Evolutionary conservation across 345 rosid genomes (phyloP).

Genomic region (Citrus inodora): DNA sequence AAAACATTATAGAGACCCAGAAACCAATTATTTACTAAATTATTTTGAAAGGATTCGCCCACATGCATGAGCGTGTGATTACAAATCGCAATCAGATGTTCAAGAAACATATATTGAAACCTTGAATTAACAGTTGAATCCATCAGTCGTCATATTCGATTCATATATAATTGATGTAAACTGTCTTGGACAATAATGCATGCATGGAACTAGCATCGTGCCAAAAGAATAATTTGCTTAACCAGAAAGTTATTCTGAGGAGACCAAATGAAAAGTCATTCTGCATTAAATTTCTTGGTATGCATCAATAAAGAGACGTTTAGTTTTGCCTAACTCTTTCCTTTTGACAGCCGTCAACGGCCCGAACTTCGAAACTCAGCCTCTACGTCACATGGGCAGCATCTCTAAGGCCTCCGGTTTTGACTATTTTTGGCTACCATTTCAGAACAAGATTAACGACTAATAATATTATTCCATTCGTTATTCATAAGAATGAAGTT

Average conservation of each 20-base stretch:
- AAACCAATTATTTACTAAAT: neutral
- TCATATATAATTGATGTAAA: neutral
- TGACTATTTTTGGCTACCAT: slow-evolving; percentile 4
- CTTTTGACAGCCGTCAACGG: slow-evolving; percentile 15
- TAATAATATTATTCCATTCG: neutral
- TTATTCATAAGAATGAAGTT: neutral
- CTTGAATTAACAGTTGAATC: neutral
- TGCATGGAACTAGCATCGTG: neutral
- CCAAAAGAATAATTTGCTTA: neutral
- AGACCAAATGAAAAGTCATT: no score
- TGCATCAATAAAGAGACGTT: neutral
- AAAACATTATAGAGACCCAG: neutral
- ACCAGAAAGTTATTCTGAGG: neutral
- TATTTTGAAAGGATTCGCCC: neutral
- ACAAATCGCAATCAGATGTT: neutral
- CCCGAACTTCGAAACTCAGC: slow-evolving; percentile 6
- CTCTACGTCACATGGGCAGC: slow-evolving; percentile 10
- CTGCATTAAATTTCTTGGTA: neutral
- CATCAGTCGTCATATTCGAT: neutral
- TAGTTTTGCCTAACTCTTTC: slow-evolving; percentile 15
- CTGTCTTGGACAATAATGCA: neutral
- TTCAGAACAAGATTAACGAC: neutral
- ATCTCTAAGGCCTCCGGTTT: slow-evolving; percentile 16
- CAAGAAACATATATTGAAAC: neutral
- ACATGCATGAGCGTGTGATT: neutral